These are phyloP conservation scores for Przewalskia tangutica DNA, from an alignment of 257 asterid species.

Conservation along the genomic window DNA sequence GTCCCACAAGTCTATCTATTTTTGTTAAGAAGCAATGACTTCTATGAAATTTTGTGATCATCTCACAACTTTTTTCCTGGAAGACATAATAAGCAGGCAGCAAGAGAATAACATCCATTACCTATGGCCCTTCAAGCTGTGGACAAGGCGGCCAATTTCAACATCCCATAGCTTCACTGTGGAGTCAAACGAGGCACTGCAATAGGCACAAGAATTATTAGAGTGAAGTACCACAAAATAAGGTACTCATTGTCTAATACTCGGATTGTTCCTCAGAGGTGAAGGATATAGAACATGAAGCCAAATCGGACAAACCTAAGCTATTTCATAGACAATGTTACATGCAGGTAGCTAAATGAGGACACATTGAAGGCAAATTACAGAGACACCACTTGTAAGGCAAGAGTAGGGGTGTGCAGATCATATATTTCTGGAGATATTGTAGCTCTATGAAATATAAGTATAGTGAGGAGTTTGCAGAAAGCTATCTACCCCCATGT, in stretches of 20 bases:
- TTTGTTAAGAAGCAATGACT: no score
- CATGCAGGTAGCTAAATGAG: background rate
- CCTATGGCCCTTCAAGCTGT: constrained; percentile 90
- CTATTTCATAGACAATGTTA: background rate
- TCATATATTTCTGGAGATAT: background rate
- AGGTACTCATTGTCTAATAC: background rate
- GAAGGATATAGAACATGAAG: background rate
- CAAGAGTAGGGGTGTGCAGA: background rate
- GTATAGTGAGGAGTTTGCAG: background rate
- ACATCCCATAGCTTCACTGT: constrained; percentile 91
- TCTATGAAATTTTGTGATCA: no score
- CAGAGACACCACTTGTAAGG: background rate
- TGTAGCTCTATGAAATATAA: background rate
- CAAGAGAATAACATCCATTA: constrained; percentile 8
- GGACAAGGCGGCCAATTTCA: constrained; percentile 55
- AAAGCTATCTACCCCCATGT: background rate
- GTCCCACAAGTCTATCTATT: no score
- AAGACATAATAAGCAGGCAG: no score
- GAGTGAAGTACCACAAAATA: background rate
- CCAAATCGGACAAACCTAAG: background rate
- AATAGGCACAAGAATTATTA: background rate
- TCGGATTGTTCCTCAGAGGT: background rate
- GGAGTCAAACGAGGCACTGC: constrained; percentile 96
- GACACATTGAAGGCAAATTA: background rate
- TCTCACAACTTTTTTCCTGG: no score